Base-by-base conservation (phyloP, 2,329 filamentous ascomycete species). In the Leptographium radiaticola region DNA sequence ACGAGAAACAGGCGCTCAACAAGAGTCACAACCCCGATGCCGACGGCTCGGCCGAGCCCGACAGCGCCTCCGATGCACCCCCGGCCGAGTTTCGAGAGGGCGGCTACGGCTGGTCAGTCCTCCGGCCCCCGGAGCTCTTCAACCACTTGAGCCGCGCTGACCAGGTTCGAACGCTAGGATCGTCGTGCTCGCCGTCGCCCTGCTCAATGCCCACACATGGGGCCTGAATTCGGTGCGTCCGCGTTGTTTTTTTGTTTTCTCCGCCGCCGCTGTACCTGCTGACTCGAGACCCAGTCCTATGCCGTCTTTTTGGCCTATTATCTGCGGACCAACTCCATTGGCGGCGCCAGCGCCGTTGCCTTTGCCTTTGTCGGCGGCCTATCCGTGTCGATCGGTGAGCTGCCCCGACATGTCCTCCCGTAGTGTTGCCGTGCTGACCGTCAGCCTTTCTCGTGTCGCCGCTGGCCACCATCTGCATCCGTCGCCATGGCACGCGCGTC, bases 311-410 rank as follows among this genome's bases (percentile, higher is more conserved):
- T 81, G 6, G 77, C 77, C 6, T 72, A 79, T 59, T 80, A 79
- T 56, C 69, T 80, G 16, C 70, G 74, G 18, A 76, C 76, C 49
- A 70, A 81, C 52, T 72, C 75, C 25, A 89, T 86, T 58, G 75
- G 80, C 0, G 79, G 77, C 15, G 77, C 84, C 2, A 80, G 78
- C 0, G 68, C 77, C 2, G 74, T 90, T 2, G 75, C 82, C 7
- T 90, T 84, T 66, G 87, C 87, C 43, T 89, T 91, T 63, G 75
- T 91, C n/a, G 87, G 87, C 33, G 83, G 82, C 0, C 70, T 87
- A 0, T 84, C 80, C 34, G 79, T 86, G 45, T 81, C 80, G 1
- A 74, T 72, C 51, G 64, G 70, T 71, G 25, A 6, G 43, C 25
- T 61, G 43, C 63, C 50, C 45, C 20, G 11, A 9, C n/a, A n/a